These are phyloP conservation scores for Hypomyces rosellus DNA, from an alignment of 2,329 filamentous ascomycete genomes.

Conservation along the genomic window DNA sequence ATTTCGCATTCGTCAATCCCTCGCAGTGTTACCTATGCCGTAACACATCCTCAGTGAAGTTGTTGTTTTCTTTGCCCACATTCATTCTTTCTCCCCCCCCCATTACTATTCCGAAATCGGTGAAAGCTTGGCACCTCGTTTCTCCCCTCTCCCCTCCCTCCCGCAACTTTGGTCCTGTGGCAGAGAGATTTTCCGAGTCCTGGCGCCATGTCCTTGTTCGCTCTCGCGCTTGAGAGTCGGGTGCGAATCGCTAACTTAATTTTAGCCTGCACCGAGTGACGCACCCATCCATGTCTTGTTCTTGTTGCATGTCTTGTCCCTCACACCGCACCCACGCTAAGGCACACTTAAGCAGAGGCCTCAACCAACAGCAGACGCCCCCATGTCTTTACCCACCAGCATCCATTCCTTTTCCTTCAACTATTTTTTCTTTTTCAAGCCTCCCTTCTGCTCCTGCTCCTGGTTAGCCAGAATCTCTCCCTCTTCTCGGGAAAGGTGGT, in stretches of 20 bases:
- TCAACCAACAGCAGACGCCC: conserved; percentile 11
- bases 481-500: too few relatives aligned
- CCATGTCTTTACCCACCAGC: background rate
- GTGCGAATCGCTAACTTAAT: conserved; percentile 8
- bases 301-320: background rate
- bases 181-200: conserved; percentile 7
- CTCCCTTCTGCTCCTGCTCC: too few relatives aligned
- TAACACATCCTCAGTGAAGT: too few relatives aligned
- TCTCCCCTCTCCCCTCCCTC: too few relatives aligned
- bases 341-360: background rate
- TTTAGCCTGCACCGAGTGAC: conserved; percentile 7
- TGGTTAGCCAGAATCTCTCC: too few relatives aligned
- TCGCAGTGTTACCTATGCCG: too few relatives aligned
- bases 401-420: background rate
- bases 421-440: conserved; percentile 1
- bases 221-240: conserved; percentile 8
- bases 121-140: background rate
- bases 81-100: too few relatives aligned
- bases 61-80: too few relatives aligned
- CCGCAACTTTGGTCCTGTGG: background rate
- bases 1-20: too few relatives aligned
- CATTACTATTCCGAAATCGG: background rate
- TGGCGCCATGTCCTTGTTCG: background rate
- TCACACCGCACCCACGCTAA: background rate
- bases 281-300: background rate